Percentiles rank a stretch among this genome's conserved stretches.
phyloP scores from a whole-genome alignment of 148 eudicot genomes.

The Chenopodium suecicum region DNA sequence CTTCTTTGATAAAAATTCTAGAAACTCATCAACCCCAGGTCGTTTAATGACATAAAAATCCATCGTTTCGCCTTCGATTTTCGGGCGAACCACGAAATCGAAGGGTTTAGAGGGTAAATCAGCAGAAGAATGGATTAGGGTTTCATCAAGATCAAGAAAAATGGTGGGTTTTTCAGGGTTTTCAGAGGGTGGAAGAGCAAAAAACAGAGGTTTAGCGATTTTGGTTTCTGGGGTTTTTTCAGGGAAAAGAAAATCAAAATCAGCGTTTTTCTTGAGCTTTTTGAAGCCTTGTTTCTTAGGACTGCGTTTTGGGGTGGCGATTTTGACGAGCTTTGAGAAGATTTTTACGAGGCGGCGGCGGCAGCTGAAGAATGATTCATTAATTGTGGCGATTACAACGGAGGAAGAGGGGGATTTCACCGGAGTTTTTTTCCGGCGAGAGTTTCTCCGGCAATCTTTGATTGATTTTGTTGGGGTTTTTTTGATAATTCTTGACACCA shows the following conservation, averaged over 20 bases:
- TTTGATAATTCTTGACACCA: conserved; percentile 67
- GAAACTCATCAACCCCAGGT: conserved; percentile 71
- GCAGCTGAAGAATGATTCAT: conserved; percentile 58
- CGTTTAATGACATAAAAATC: conserved; percentile 66
- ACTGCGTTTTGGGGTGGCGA: conserved; percentile 50
- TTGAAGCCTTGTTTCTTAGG: conserved; percentile 52
- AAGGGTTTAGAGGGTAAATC: conserved; percentile 42
- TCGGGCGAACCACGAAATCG: conserved; percentile 68
- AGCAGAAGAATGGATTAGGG: conserved; percentile 64
- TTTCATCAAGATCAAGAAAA: conserved; percentile 80
- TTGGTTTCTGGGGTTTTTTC: neutral
- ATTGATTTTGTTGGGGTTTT: conserved; percentile 64
- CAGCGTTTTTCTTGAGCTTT: conserved; percentile 31
- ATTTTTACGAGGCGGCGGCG: conserved; percentile 70
- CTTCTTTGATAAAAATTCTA: conserved; percentile 38
- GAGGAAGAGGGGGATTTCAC: conserved; percentile 36
- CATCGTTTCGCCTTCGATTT: conserved; percentile 55
- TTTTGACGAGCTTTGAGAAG: conserved; percentile 58
- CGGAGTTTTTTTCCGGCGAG: conserved; percentile 39
- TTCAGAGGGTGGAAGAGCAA: conserved; percentile 41
- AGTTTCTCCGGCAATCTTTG: conserved; percentile 36
- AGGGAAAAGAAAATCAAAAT: neutral
- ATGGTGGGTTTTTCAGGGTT: conserved; percentile 41
- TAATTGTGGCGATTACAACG: conserved; percentile 47
- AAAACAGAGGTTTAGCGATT: conserved; percentile 44